Percentiles rank a stretch among this genome's conserved stretches.
Conservation (phyloP, 2,329 filamentous ascomycete genomes). For the Microdochium trichocladiopsis region DNA sequence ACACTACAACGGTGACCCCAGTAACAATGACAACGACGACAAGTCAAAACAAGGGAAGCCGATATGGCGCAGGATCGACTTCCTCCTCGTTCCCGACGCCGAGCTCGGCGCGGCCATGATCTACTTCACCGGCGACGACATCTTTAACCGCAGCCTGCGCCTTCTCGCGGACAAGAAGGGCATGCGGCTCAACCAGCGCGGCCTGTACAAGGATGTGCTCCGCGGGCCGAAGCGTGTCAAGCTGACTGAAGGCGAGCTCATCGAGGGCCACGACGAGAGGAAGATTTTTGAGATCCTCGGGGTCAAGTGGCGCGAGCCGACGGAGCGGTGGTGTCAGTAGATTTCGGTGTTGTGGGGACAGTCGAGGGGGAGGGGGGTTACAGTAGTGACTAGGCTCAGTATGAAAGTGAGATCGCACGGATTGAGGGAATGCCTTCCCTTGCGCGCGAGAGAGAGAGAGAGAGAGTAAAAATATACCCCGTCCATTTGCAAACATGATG, state of each 20-base stretch:
- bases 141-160: conserved; percentile 85
- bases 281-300: conserved; percentile 75
- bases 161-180: conserved; percentile 72
- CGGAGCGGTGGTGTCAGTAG: conserved; percentile 65
- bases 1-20: conserved; percentile 6
- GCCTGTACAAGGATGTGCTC: conserved; percentile 66
- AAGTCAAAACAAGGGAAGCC: conserved; percentile 20
- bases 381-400: no score
- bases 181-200: conserved; percentile 80
- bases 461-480: no score
- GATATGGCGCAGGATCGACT: conserved; percentile 75
- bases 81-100: conserved; percentile 72
- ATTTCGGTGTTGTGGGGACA: not conserved
- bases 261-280: conserved; percentile 71
- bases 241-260: conserved; percentile 58
- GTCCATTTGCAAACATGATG: no score
- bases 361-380: no score
- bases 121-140: conserved; percentile 95
- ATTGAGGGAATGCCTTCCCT: no score
- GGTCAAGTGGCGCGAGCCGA: conserved; percentile 76
- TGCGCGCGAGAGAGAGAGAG: no score
- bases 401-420: no score
- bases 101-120: conserved; percentile 80
- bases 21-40: conserved; percentile 7
- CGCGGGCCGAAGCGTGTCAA: conserved; percentile 50